Evolutionary conservation across 192 early-diverging fungal species (phyloP).

Genomic region (Fimicolochytrium jonesii): DNA sequence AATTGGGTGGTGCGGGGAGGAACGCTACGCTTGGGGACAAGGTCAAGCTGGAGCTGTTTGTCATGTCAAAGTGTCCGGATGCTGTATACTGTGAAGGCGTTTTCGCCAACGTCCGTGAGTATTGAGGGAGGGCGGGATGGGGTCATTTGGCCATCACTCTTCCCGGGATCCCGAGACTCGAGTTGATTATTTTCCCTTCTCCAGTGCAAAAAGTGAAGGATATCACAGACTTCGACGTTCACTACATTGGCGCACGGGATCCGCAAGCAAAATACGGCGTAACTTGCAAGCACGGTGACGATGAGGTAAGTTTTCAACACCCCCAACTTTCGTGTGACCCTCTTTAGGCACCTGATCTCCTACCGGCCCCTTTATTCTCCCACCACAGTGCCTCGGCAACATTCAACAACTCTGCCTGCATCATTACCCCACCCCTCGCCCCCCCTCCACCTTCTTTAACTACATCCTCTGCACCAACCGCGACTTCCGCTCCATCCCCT

Average conservation of each 20-base stretch:
- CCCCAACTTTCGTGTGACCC: neutral
- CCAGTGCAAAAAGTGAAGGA: constrained; percentile 34
- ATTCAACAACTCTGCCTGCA: constrained; percentile 50
- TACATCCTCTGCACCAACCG: constrained; percentile 43
- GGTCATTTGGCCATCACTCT: neutral
- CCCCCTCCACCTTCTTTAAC: constrained; percentile 28
- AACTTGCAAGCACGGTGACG: constrained; percentile 48
- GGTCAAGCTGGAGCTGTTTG: constrained; percentile 61
- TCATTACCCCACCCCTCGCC: constrained; percentile 23
- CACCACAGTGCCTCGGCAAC: constrained; percentile 52
- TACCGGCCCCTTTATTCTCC: no score
- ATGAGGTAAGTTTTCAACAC: constrained; percentile 20
- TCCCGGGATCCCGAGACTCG: neutral
- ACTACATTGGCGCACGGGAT: constrained; percentile 44
- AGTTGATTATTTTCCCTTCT: neutral
- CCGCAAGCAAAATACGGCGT: constrained; percentile 29
- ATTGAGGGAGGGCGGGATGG: no score
- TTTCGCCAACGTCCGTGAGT: constrained; percentile 44
- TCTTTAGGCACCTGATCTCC: neutral
- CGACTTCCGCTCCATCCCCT: constrained; percentile 16
- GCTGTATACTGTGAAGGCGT: constrained; percentile 43
- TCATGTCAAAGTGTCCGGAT: constrained; percentile 68
- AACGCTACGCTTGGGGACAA: neutral
- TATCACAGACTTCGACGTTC: constrained; percentile 42
- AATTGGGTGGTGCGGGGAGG: no score